Conservation (phyloP, 2,329 filamentous ascomycete species). For the Incumbomyces delicatus region DNA sequence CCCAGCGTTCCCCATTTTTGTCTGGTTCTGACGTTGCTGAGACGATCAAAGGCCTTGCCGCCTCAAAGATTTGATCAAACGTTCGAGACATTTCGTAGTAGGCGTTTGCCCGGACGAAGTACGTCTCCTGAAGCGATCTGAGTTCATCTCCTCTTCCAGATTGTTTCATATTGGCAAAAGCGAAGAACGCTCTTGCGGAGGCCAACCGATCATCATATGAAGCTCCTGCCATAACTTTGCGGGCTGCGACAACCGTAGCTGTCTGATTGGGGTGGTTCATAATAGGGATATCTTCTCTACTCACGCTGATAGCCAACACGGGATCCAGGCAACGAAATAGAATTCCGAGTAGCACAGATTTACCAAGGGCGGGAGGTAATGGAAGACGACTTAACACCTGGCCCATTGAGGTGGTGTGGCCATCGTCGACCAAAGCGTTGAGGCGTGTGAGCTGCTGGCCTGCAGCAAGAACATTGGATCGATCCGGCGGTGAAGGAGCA, state of each 20-base stretch:
- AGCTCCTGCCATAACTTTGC: not conserved
- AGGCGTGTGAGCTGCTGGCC: conserved; percentile 90
- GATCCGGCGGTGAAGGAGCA: conserved; percentile 51
- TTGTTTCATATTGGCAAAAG: not conserved
- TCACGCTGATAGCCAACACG: conserved; percentile 62
- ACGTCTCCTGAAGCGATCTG: conserved; percentile 5
- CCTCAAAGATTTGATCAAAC: conserved; percentile 5
- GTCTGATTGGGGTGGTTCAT: not conserved
- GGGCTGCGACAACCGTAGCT: not conserved
- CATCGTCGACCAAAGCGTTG: conserved; percentile 67
- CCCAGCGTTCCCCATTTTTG: not conserved
- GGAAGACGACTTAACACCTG: conserved; percentile 78
- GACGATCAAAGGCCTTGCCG: conserved; percentile 6
- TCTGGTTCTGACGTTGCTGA: not conserved
- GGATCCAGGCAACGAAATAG: conserved; percentile 90
- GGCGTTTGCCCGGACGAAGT: conserved; percentile 9
- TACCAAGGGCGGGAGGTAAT: conserved; percentile 86
- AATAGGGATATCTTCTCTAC: not conserved
- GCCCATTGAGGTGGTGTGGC: conserved; percentile 80
- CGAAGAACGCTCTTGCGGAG: not conserved
- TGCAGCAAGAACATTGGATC: conserved; percentile 83
- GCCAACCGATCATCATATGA: conserved; percentile 5
- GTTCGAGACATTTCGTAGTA: conserved; percentile 14
- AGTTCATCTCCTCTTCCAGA: not conserved
- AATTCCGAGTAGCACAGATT: conserved; percentile 74